Conservation (phyloP, 1,284 basidiomycete genomes). For the Paramarasmius palmivorus region DNA sequence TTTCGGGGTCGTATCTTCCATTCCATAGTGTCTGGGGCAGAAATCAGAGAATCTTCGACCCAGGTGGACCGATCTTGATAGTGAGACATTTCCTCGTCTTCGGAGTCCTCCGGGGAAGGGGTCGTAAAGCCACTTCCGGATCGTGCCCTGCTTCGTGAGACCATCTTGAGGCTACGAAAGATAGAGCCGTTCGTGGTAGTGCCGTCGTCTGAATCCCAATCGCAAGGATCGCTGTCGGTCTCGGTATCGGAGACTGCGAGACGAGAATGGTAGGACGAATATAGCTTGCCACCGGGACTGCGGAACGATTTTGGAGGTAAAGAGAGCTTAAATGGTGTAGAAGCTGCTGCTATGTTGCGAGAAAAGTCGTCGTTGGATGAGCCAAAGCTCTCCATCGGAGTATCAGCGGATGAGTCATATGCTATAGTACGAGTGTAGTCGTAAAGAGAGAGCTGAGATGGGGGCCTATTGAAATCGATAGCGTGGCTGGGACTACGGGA, state of each 20-base stretch:
- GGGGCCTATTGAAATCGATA: constrained; percentile 45
- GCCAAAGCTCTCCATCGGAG: constrained; percentile 9
- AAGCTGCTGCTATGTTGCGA: constrained; percentile 26
- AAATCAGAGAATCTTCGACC: constrained; percentile 46
- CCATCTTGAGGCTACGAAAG: constrained; percentile 1
- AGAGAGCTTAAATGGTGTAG: constrained; percentile 26
- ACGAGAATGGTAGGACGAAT: not conserved
- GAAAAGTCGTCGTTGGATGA: constrained; percentile 22
- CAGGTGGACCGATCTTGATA: constrained; percentile 27
- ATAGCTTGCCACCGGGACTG: not conserved
- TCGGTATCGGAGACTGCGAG: constrained; percentile 8
- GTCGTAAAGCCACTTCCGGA: constrained; percentile 12
- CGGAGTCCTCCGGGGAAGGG: constrained; percentile 8
- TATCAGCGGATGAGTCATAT: constrained; percentile 21
- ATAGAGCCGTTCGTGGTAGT: not conserved
- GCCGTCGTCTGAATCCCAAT: constrained; percentile 5
- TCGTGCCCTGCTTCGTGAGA: constrained; percentile 6
- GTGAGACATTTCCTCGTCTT: constrained; percentile 8
- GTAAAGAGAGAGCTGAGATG: constrained; percentile 40
- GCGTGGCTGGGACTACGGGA: constrained; percentile 18
- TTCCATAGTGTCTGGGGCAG: constrained; percentile 31
- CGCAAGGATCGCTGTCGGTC: constrained; percentile 11
- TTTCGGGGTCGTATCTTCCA: constrained; percentile 8
- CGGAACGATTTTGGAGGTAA: not conserved
- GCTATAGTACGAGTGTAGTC: constrained; percentile 22